Base-by-base conservation (phyloP, 1,139 yeast species). In the Suhomyces bolitotheri region DNA sequence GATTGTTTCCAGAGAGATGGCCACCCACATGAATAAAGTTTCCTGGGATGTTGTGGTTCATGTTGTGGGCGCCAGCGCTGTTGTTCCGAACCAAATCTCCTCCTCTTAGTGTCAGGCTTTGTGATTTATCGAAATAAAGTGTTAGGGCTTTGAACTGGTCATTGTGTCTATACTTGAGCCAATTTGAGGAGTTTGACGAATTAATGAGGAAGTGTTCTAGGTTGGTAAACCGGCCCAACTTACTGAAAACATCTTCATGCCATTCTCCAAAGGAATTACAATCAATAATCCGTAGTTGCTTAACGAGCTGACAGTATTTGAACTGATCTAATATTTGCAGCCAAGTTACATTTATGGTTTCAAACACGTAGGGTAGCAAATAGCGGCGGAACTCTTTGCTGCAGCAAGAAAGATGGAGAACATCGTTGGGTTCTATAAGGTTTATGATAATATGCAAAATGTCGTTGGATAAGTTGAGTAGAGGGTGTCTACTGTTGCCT, bases 261-360 rank as follows among this genome's bases (percentile, higher is more conserved):
- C 73, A 70, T 41, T 70, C 76, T 4, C 71, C 71, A 41, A 58
- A 64, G 4, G 72, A 56, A 41, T 61, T 62, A 38, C 57, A 53
- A 37, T 65, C 68, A 5, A 54, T 38, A 12, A 70, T 60, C 5
- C 71, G 49, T 14, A 69, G 25, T 28, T 50, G 49, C 2, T 45
- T 27, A 7, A 60, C 46, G 5, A 36, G 20, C 6, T 34, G 27
- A 14, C 35, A 25, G 29, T 49, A 45, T 12, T 45, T 25, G 28
- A 45, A 34, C 30, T 47, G 45, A 10, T 25, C 29, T 15, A 8
- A 30, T 16, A 27, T 31, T 34, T 14, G 31, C 28, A 15, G 43
- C 76, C 76, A 70, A 1, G 56, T 52, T 3, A 58, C 48, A 34
- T 58, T 58, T 9, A 64, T 41, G 11, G 44, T 46, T n/a, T 36